Conservation (phyloP, 2,329 filamentous ascomycete genomes). For the Alternaria metachromatica region DNA sequence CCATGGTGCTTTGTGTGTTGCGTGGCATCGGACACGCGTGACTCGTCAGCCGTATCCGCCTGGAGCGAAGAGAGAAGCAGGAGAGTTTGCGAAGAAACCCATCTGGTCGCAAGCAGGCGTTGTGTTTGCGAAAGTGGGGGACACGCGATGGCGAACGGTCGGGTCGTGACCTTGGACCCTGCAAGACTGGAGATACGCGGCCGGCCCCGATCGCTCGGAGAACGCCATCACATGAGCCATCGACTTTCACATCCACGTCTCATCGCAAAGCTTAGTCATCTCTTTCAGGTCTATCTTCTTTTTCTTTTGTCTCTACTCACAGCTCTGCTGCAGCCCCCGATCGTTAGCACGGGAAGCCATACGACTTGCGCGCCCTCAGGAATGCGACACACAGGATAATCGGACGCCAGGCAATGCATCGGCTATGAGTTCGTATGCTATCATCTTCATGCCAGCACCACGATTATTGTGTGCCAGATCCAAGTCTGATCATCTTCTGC, state of each 20-base stretch:
- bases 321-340: not conserved
- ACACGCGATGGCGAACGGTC: slow-evolving; percentile 46
- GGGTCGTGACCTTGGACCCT: slow-evolving; percentile 17
- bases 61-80: slow-evolving; percentile 9
- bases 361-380: not conserved
- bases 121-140: slow-evolving; percentile 44
- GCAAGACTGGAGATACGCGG: slow-evolving; percentile 21
- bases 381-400: not conserved
- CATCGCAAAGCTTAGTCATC: not conserved
- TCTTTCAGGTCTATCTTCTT: not conserved
- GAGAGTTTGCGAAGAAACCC: slow-evolving; percentile 19
- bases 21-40: not conserved
- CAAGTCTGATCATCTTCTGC: not conserved
- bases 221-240: slow-evolving; percentile 2
- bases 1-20: slow-evolving; percentile 29
- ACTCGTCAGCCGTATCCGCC: slow-evolving; percentile 32
- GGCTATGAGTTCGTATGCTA: not conserved
- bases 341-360: not conserved
- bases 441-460: not conserved
- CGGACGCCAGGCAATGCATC: not conserved
- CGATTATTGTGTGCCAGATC: not conserved
- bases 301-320: not conserved
- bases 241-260: not conserved
- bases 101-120: slow-evolving; percentile 32
- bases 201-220: slow-evolving; percentile 31